Base-by-base conservation (phyloP, 495 filamentous ascomycete genomes). In the Hypomontagnella submonticulosa region DNA sequence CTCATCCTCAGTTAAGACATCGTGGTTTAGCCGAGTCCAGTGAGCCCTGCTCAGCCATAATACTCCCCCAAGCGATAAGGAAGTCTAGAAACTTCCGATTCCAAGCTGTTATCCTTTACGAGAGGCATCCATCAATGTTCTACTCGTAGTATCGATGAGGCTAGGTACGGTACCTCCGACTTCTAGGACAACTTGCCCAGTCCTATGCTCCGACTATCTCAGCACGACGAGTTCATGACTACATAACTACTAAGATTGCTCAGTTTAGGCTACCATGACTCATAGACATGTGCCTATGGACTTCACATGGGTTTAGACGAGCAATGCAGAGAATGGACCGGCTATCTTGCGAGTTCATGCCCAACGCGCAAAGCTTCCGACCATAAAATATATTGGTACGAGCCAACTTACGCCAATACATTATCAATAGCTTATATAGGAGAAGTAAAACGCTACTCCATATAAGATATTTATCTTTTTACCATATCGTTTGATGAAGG, bases 151-250 rank as follows among this genome's bases (percentile, higher is more conserved):
- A 27, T 27, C 54, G n/a, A 38, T 10, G 33, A 52, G 11, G 15
- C 9, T 33, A 32, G 13, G 6, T 6, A 27, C 23, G 33, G 46
- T 38, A 16, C 54, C 46, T 46, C 11, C 15, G 13, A n/a, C 9
- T 13, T 16, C 41, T 36, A 1, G 18, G 23, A 7, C 23, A 30
- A 11, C 18, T 10, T 37, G 12, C 47, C 40, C 32, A 34, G 18
- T 57, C 15, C 18, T 15, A 48, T 44, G 32, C 18, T 27, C 10
- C 54, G 16, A 37, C 16, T 33, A 27, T 37, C 41, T 47, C 30
- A 32, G 18, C 43, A 44, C 41, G 27, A 34, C 34, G n/a, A 20
- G 59, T 55, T 63, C 51, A 19, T 63, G 12, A 12, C 47, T 30
- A 30, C 30, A 38, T 55, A 19, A 20, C 49, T 52, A 36, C 38